These are phyloP conservation scores for Phytophthora sp. DNA, from an alignment of 352 stramenopile species.

Conservation along the genomic window DNA sequence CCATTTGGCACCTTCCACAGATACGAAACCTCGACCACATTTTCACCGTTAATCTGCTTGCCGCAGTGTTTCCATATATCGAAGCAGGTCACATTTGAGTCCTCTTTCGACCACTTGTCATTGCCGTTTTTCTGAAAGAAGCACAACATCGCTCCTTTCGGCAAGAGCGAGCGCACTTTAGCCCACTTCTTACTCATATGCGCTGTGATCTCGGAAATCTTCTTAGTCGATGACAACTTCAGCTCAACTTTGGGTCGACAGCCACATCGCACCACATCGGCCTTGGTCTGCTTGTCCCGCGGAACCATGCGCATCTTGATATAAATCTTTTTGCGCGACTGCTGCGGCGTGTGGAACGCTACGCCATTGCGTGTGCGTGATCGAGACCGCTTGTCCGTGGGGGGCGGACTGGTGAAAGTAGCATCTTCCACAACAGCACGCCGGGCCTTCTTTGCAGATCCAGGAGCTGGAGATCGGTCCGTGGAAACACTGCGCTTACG, in stretches of 20 bases:
- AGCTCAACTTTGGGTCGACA: slow-evolving; percentile 83
- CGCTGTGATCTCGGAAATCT: slow-evolving; percentile 72
- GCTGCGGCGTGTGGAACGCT: slow-evolving; percentile 56
- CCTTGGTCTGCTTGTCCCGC: slow-evolving; percentile 64
- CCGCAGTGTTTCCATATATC: slow-evolving; percentile 77
- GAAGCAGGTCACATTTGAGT: slow-evolving; percentile 63
- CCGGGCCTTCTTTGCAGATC: slow-evolving; percentile 25
- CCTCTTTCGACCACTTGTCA: slow-evolving; percentile 49
- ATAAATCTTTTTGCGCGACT: slow-evolving; percentile 74
- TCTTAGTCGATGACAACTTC: slow-evolving; percentile 81
- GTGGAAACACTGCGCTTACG: slow-evolving; percentile 36
- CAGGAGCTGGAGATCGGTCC: slow-evolving; percentile 9
- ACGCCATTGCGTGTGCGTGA: slow-evolving; percentile 27
- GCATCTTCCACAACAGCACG: slow-evolving; percentile 13
- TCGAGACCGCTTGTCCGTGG: slow-evolving; percentile 19
- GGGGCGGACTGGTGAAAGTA: slow-evolving; percentile 46
- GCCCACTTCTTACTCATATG: slow-evolving; percentile 84
- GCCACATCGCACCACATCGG: slow-evolving; percentile 46
- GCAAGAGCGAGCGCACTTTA: slow-evolving; percentile 40
- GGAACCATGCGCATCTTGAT: slow-evolving; percentile 88
- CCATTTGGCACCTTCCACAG: slow-evolving; percentile 38
- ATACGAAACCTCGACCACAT: slow-evolving; percentile 79
- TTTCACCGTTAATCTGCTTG: slow-evolving; percentile 64
- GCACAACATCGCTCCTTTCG: slow-evolving; percentile 41
- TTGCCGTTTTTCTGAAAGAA: slow-evolving; percentile 62